Percentiles rank a stretch among this genome's conserved stretches.
These are phyloP conservation scores for Fusarium scirpi DNA, from an alignment of 2,329 filamentous ascomycete genomes.

Conservation along the genomic window DNA sequence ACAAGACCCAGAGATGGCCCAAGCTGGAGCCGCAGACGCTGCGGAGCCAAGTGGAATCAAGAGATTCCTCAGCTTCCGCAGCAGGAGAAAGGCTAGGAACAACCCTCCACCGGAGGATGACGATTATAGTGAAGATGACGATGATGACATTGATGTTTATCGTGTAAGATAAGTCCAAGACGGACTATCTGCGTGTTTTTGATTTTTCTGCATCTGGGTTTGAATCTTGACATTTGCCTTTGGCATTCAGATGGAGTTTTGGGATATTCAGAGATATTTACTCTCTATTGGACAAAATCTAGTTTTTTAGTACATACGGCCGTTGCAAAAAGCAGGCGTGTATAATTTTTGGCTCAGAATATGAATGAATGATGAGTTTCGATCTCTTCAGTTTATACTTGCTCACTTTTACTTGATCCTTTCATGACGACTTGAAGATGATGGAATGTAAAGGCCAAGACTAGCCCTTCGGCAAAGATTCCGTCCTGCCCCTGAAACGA, in stretches of 20 bases:
- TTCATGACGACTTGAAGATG: neutral
- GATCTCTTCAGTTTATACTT: neutral
- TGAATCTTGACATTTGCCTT: conserved; percentile 20
- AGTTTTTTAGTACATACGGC: conserved; percentile 20
- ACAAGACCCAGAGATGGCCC: conserved; percentile 24
- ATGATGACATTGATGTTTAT: conserved; percentile 42
- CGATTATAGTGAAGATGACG: conserved; percentile 46
- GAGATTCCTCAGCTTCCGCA: conserved; percentile 60
- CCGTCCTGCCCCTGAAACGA: conserved; percentile 27
- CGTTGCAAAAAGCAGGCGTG: conserved; percentile 12
- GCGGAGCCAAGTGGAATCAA: conserved; percentile 56
- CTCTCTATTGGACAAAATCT: conserved; percentile 20
- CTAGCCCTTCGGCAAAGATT: conserved; percentile 8
- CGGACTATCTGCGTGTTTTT: conserved; percentile 17
- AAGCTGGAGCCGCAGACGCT: conserved; percentile 23
- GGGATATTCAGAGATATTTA: neutral
- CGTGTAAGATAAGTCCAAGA: conserved; percentile 29
- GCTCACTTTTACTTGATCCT: neutral
- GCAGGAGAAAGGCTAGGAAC: conserved; percentile 47
- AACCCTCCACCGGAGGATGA: conserved; percentile 40
- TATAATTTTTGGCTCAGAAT: conserved; percentile 20
- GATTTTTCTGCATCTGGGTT: conserved; percentile 12
- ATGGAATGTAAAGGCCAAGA: neutral
- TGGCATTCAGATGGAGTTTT: conserved; percentile 29
- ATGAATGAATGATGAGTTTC: conserved; percentile 24